Conservation (phyloP, 257 asterid species). For the Solanum sitiens region DNA sequence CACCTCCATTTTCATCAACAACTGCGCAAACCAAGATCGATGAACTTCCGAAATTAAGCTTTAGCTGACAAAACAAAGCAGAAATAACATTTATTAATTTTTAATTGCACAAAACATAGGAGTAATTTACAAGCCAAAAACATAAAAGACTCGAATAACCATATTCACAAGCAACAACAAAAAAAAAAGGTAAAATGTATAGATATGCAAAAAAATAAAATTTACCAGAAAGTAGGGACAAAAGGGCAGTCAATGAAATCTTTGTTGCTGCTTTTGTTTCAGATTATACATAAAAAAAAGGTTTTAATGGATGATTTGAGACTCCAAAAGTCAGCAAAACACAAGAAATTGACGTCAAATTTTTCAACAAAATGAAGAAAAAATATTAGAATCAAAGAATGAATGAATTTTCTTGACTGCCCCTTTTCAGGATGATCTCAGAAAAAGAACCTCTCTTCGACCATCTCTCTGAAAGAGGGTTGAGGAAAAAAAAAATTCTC, state of each 20-base stretch:
- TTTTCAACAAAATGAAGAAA: not conserved
- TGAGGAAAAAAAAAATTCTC: constrained; percentile 6
- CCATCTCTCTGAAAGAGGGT: constrained; percentile 72
- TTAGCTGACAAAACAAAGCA: constrained; percentile 25
- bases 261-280: constrained; percentile 1
- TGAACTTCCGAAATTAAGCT: constrained; percentile 26
- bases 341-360: not conserved
- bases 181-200: not conserved
- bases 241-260: constrained; percentile 26
- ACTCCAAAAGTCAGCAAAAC: not conserved
- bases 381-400: not conserved
- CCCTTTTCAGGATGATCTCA: constrained; percentile 84
- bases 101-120: constrained; percentile 11
- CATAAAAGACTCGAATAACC: constrained; percentile 22
- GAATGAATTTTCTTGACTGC: constrained; percentile 32
- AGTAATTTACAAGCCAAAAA: constrained; percentile 8
- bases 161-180: constrained; percentile 21
- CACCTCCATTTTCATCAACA: constrained; percentile 31
- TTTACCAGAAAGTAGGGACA: constrained; percentile 22
- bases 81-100: constrained; percentile 1
- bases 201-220: not conserved
- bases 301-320: not conserved
- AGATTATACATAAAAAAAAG: not conserved
- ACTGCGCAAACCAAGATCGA: constrained; percentile 23
- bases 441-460: constrained; percentile 72